Conservation (phyloP, 2,329 filamentous ascomycete species). For the Aspergillus fijiensis region DNA sequence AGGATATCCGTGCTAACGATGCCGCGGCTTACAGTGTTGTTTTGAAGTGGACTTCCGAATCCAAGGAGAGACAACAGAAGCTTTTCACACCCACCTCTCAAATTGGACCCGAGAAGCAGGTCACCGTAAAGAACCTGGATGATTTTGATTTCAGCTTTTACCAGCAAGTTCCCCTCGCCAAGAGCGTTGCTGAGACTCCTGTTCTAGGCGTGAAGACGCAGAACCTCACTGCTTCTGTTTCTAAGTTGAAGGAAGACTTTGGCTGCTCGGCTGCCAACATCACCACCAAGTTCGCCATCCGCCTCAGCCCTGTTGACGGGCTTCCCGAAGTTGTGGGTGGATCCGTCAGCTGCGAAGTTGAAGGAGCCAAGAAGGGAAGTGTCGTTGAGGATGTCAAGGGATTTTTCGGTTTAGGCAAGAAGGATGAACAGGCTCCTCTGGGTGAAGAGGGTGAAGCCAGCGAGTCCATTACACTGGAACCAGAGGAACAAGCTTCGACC, state of each 20-base stretch:
- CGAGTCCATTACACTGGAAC: constrained; percentile 48
- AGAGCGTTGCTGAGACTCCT: constrained; percentile 54
- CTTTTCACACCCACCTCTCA: constrained; percentile 78
- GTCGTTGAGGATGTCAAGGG: constrained; percentile 95
- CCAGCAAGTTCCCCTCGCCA: constrained; percentile 61
- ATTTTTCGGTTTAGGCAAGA: constrained; percentile 91
- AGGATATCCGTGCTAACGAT: constrained; percentile 88
- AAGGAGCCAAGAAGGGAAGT: constrained; percentile 71
- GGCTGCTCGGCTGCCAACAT: constrained; percentile 75
- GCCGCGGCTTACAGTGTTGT: constrained; percentile 70
- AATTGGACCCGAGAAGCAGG: constrained; percentile 75
- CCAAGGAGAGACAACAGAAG: constrained; percentile 73
- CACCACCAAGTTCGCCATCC: constrained; percentile 74
- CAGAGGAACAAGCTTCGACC: constrained; percentile 49
- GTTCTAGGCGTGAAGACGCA: constrained; percentile 69
- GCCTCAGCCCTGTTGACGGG: constrained; percentile 70
- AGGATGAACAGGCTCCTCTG: constrained; percentile 73
- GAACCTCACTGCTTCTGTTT: constrained; percentile 83
- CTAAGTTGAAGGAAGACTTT: constrained; percentile 73
- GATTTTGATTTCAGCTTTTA: constrained; percentile 81
- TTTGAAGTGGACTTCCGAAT: constrained; percentile 71
- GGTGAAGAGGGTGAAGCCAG: constrained; percentile 59
- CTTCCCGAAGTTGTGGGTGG: constrained; percentile 75
- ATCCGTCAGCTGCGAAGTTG: constrained; percentile 81
- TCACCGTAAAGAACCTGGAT: constrained; percentile 76